Conservation (phyloP, 2,329 filamentous ascomycete species). For the Colletotrichum abscissum region DNA sequence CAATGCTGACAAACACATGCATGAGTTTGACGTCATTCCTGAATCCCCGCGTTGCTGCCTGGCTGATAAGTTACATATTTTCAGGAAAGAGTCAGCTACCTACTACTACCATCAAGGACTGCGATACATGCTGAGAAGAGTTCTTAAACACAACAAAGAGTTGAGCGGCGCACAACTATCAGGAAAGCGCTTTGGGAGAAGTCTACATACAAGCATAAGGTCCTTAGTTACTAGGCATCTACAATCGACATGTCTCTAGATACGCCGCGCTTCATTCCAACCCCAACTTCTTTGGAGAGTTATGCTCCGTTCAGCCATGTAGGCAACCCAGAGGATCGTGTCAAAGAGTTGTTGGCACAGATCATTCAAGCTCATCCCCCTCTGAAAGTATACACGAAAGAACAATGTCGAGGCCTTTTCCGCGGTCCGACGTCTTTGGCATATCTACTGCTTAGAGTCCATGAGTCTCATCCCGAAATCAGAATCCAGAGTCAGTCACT, state of each 20-base stretch:
- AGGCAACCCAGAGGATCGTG: not conserved
- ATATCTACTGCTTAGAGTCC: slow-evolving; percentile 64
- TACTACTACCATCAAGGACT: not conserved
- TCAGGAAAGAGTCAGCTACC: not conserved
- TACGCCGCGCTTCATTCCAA: slow-evolving; percentile 1
- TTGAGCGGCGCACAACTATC: not conserved
- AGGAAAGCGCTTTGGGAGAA: not conserved
- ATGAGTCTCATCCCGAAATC: slow-evolving; percentile 54
- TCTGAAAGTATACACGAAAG: slow-evolving; percentile 44
- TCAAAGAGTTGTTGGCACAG: not conserved
- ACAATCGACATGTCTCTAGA: not conserved
- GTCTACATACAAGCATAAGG: too few relatives aligned
- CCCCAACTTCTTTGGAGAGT: fast-evolving
- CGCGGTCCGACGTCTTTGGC: slow-evolving; percentile 65
- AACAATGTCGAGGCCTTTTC: slow-evolving; percentile 59
- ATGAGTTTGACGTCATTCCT: not conserved
- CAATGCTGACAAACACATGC: not conserved
- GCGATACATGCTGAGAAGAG: not conserved
- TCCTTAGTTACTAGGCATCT: not conserved
- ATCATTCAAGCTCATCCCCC: slow-evolving; percentile 51
- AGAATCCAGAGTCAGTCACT: slow-evolving; percentile 53
- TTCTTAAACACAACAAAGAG: not conserved
- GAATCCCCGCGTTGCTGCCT: not conserved
- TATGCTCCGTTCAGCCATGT: not conserved
- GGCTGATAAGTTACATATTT: not conserved